phyloP scores from a whole-genome alignment of 306 rosid species.

The Dalbergia cultrata region DNA sequence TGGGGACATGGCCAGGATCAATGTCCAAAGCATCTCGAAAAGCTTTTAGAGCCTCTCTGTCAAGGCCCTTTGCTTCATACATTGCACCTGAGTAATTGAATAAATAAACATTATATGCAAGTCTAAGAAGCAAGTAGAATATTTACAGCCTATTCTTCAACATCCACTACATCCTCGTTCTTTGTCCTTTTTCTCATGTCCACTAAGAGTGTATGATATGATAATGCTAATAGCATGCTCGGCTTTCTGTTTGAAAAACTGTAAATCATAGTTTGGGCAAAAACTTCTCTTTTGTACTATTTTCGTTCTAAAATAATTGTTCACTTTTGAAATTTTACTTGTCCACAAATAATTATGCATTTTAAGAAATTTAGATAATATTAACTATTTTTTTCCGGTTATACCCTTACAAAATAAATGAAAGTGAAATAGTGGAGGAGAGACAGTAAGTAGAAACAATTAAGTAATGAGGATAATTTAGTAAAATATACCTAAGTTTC shows the following conservation, averaged over 20 bases:
- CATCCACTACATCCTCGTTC: neutral
- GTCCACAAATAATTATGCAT: too few relatives aligned
- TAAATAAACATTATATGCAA: neutral
- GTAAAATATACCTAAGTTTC: too few relatives aligned
- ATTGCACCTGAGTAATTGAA: slow-evolving; percentile 63
- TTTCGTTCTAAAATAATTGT: too few relatives aligned
- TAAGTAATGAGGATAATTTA: too few relatives aligned
- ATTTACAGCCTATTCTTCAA: slow-evolving; percentile 10
- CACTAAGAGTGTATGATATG: neutral
- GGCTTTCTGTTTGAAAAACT: neutral
- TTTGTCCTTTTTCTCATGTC: neutral
- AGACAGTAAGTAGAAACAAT: too few relatives aligned
- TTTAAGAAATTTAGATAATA: too few relatives aligned
- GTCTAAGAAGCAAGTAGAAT: slow-evolving; percentile 13
- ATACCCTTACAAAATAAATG: too few relatives aligned
- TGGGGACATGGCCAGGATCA: slow-evolving; percentile 72
- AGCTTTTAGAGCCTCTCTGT: slow-evolving; percentile 75
- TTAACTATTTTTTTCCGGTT: too few relatives aligned
- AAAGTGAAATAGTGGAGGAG: too few relatives aligned
- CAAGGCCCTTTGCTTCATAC: slow-evolving; percentile 69
- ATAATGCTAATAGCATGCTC: neutral
- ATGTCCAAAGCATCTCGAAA: slow-evolving; percentile 67
- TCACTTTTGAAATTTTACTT: too few relatives aligned
- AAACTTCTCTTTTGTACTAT: neutral
- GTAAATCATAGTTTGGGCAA: neutral